phyloP scores from a whole-genome alignment of 306 rosid species.

The Vigna reflexopilosa region DNA sequence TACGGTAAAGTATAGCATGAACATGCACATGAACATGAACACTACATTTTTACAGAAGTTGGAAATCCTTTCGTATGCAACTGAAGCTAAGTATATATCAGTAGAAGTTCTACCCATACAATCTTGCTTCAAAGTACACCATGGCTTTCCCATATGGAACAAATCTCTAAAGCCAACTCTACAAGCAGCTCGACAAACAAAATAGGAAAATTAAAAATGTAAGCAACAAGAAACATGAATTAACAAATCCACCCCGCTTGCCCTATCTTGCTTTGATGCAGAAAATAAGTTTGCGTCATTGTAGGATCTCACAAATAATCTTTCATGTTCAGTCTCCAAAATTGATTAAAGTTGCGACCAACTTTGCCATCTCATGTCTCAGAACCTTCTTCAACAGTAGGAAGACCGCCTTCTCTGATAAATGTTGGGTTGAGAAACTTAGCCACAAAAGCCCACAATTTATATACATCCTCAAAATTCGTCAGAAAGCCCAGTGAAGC shows the following conservation, averaged over 20 bases:
- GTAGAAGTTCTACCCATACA: slow-evolving; percentile 46
- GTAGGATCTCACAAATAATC: slow-evolving; percentile 42
- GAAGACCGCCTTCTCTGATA: slow-evolving; percentile 68
- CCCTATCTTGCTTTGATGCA: slow-evolving; percentile 42
- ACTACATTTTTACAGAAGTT: slow-evolving; percentile 46
- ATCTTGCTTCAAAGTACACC: slow-evolving; percentile 51
- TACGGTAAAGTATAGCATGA: slow-evolving; percentile 8
- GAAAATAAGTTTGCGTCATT: slow-evolving; percentile 38
- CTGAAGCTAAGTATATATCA: slow-evolving; percentile 40
- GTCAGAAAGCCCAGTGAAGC: slow-evolving; percentile 87
- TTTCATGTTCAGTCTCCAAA: slow-evolving; percentile 44
- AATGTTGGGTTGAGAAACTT: slow-evolving; percentile 84
- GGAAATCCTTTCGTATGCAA: slow-evolving; percentile 50
- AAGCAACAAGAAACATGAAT: slow-evolving; percentile 68
- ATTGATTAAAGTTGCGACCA: slow-evolving; percentile 26
- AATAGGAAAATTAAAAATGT: slow-evolving; percentile 49
- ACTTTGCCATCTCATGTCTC: slow-evolving; percentile 55
- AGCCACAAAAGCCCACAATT: slow-evolving; percentile 89
- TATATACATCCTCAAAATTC: slow-evolving; percentile 93
- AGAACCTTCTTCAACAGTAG: slow-evolving; percentile 76
- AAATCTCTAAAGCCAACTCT: slow-evolving; percentile 70
- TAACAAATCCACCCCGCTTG: slow-evolving; percentile 64
- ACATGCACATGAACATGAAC: slow-evolving; percentile 19
- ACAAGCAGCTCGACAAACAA: slow-evolving; percentile 52
- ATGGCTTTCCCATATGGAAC: slow-evolving; percentile 60